These are phyloP conservation scores for Anaeromyces robustus DNA, from an alignment of 192 early-diverging fungal genomes.

Conservation along the genomic window DNA sequence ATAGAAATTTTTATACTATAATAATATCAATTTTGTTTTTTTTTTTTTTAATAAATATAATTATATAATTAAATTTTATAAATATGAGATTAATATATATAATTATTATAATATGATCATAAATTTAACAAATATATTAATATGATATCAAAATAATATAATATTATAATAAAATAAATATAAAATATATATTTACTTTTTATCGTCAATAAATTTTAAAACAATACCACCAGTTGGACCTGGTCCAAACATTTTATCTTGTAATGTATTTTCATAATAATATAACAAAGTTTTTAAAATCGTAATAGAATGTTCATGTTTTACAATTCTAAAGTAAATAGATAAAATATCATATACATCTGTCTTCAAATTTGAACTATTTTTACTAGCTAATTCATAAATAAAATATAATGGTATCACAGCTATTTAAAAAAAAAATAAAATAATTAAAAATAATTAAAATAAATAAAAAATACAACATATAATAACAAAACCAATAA, in stretches of 20 bases:
- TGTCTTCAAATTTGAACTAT: background rate
- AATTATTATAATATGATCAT: background rate
- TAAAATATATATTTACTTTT: background rate
- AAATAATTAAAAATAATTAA: constrained; percentile 36
- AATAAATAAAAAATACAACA: constrained; percentile 22
- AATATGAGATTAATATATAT: too few relatives aligned
- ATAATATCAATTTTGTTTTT: too few relatives aligned
- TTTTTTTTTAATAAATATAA: too few relatives aligned
- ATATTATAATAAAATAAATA: too few relatives aligned
- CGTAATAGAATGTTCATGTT: constrained; percentile 4
- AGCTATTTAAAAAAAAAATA: constrained; percentile 15
- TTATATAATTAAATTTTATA: too few relatives aligned
- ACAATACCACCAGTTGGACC: constrained; percentile 2
- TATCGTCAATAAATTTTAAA: constrained; percentile 3
- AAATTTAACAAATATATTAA: too few relatives aligned
- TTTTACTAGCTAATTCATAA: constrained; percentile 7
- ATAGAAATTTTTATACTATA: constrained; percentile 22
- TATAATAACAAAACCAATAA: constrained; percentile 14
- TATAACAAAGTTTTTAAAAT: background rate
- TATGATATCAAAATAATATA: too few relatives aligned
- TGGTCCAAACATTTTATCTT: background rate
- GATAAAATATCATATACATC: constrained; percentile 5
- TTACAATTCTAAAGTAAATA: constrained; percentile 10
- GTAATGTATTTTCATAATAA: background rate
- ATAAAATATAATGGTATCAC: constrained; percentile 17